Base-by-base conservation (phyloP, 768 basidiomycete genomes). In the Boletus huronensis region DNA sequence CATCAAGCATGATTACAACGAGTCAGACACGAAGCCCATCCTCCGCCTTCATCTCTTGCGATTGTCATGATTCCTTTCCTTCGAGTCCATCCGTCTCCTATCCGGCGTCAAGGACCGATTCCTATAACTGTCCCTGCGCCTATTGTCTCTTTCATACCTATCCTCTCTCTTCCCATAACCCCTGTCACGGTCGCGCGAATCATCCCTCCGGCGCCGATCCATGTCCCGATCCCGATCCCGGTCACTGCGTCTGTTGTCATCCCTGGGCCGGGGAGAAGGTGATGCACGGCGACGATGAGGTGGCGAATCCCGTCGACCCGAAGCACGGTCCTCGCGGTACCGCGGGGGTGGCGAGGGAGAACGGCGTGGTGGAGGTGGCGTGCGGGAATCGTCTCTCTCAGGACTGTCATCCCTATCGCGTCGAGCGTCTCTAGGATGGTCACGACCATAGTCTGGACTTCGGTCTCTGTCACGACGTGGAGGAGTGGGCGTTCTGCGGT, bases 401-500 rank as follows among this genome's bases (percentile, higher is more conserved):
- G 64, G 61, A 26, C 57, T 60, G 31, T 54, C 51, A 5, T 63
- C 56, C 36, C 55, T 47, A 14, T 52, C 26, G 28, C 70, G 65
- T 25, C 44, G 42, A 4, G 29, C 13, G 35, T 64, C 64, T 50
- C 36, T 50, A 26, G 43, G 53, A 58, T 62, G 64, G 41, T 66
- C 70, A 10, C 47, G 59, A 21, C 45, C 50, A 39, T 66, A 29
- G 32, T 63, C 65, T 1, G 59, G 56, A n/a, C 59, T 60, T 11
- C 64, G 64, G 28, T 70, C 64, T 28, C 57, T 60, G 21, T 58
- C 65, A 14, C 58, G 63, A 14, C 62, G 64, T 29, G 71, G 74
- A 1, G 76, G 75, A 0, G 71, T 68, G 1, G 69, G 61, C 6
- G 71, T 68, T 23, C 66, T 69, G 36, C 70, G 70, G 19, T 55